Percentiles rank a stretch among this genome's conserved stretches.
These are phyloP conservation scores for Lachancea thermotolerans DNA, from an alignment of 805 yeast species.

Conservation along the genomic window DNA sequence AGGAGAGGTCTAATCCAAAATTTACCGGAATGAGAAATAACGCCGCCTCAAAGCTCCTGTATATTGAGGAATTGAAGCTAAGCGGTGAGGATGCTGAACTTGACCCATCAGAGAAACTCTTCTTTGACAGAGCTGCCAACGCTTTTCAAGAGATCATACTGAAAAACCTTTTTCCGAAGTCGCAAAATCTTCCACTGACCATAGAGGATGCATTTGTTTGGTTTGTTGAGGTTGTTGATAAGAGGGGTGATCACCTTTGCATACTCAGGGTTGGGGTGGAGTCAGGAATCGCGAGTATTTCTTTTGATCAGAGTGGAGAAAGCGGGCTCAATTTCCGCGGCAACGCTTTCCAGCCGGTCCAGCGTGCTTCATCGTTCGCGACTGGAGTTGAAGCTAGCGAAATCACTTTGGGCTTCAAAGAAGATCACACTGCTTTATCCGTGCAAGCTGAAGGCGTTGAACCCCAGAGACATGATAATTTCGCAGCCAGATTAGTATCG, in stretches of 20 bases:
- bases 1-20: not conserved
- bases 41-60: conserved; percentile 1
- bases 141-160: conserved; percentile 19
- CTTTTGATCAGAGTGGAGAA: not conserved
- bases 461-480: no score
- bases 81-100: conserved; percentile 1
- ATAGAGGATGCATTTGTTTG: conserved; percentile 29
- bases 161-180: conserved; percentile 13
- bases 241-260: conserved; percentile 12
- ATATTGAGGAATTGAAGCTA: not conserved
- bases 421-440: no score
- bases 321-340: no score
- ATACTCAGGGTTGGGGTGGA: not conserved
- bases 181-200: conserved; percentile 13
- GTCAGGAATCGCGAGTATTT: not conserved
- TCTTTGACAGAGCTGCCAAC: conserved; percentile 14
- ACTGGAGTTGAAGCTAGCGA: no score
- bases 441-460: no score
- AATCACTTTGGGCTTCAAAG: no score
- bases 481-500: no score
- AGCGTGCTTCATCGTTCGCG: no score
- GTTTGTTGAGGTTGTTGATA: conserved; percentile 27
- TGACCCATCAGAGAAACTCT: conserved; percentile 2
- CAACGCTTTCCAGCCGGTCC: no score
- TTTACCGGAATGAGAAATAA: conserved; percentile 2